These are phyloP conservation scores for Crucihimalaya himalaica DNA, from an alignment of 345 rosid genomes.

Conservation along the genomic window DNA sequence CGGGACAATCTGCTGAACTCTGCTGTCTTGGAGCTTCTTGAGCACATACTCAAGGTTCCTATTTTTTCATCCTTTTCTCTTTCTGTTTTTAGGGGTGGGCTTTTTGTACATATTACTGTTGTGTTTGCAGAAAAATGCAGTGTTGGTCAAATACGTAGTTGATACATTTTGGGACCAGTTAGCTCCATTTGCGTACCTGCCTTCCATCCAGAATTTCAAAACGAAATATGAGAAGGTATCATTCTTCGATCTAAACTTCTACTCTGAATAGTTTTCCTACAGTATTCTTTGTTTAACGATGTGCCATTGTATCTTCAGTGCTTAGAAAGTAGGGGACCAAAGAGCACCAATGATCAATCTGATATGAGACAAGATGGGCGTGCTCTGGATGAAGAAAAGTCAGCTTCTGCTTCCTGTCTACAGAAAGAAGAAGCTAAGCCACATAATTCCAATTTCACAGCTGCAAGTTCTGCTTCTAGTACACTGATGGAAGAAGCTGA, in stretches of 20 bases:
- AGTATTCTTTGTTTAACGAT: slow-evolving; percentile 26
- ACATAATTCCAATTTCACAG: neutral
- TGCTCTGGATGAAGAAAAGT: slow-evolving; percentile 68
- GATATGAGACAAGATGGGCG: slow-evolving; percentile 69
- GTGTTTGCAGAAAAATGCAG: slow-evolving; percentile 57
- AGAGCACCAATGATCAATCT: slow-evolving; percentile 35
- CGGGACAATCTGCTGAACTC: slow-evolving; percentile 78
- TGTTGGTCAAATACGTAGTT: slow-evolving; percentile 62
- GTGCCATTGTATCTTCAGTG: slow-evolving; percentile 51
- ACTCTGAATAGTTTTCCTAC: slow-evolving; percentile 10
- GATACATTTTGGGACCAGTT: slow-evolving; percentile 83
- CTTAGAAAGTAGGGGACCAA: slow-evolving; percentile 53
- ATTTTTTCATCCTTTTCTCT: slow-evolving; percentile 13
- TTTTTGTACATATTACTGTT: slow-evolving; percentile 25
- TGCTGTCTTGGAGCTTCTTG: slow-evolving; percentile 77
- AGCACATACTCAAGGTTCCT: slow-evolving; percentile 76
- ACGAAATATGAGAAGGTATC: slow-evolving; percentile 77
- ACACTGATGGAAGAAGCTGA: slow-evolving; percentile 43
- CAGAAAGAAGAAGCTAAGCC: slow-evolving; percentile 42
- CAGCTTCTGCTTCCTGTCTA: slow-evolving; percentile 58
- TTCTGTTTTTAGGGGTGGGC: slow-evolving; percentile 24
- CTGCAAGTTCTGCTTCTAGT: slow-evolving; percentile 45
- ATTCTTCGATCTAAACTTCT: neutral
- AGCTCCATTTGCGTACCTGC: slow-evolving; percentile 59
- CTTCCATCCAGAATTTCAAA: slow-evolving; percentile 62